Evolutionary conservation across 345 rosid species (phyloP), one percentile per base, ranked within the genome.

Genomic region (Syzygium grande): DNA sequence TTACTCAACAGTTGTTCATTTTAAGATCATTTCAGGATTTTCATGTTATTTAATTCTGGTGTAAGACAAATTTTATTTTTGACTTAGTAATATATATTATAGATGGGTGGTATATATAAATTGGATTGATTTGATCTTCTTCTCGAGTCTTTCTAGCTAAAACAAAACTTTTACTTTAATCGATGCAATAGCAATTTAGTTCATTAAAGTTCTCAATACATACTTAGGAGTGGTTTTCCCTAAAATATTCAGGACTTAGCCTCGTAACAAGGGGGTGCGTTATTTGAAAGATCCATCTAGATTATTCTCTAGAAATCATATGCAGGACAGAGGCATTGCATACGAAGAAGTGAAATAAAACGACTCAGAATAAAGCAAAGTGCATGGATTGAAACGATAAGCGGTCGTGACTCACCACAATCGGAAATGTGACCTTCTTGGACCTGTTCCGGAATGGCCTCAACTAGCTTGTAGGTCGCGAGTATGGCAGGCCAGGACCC

Each of bases 401-500:
- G 7, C 23, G 14, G 53, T 38, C 6, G n/a, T 15, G 27, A 79
- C 51, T 86, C 56, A 94, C 99, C 98, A 65, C 91, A 86, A 49
- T 89, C 91, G 46, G 96, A 92, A 87, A 96, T 93, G 65, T 92
- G 52, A 77, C 95, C 92, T 5, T 89, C 38, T 41, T 85, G 85
- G 54, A 93, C 55, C 92, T 96, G 89, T 19, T 94, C 94, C 3
- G 99, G 99, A 46, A 97, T 95, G 84, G 93, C 92, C 9, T 89
- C 87, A 61, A 97, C 91, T 89, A 97, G 59, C 77, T 91, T 89
- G 89, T 94, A 96, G 27, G 96, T 90, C 16, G 97, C 95, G 3
- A 91, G 87, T 96, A 94, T 93, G 49, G 92, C 98, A 2, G 98
- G 92, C 97, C 98, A 97, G 87, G 94, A 95, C 23, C 99, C 98